Base-by-base conservation (phyloP, 306 rosid species). In the Amphicarpaea edgeworthii region DNA sequence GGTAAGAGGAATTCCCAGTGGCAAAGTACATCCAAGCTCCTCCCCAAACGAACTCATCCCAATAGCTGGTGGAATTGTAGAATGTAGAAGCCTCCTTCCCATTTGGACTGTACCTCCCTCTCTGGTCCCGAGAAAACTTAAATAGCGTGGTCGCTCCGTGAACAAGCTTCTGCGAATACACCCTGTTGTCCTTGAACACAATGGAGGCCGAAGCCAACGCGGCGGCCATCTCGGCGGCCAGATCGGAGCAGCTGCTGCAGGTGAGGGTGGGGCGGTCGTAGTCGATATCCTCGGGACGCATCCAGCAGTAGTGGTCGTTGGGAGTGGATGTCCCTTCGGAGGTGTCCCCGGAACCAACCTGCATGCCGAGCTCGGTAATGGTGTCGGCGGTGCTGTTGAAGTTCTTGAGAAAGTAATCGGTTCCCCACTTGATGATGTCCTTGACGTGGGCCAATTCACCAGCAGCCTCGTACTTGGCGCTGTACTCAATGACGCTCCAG, bases 21-120 rank as follows among this genome's bases (percentile, higher is more conserved):
- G 97, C 97, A 82, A 83, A 92, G 61, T 92, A 92, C 87, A 92
- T 77, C 97, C 97, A 92, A 68, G 97, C 90, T 17, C 93, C 97
- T 65, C 95, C 93, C 97, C 97, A 92, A 15, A 92, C 70, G 6
- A 80, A 91, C 63, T 91, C 93, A 77, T 88, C 96, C 91, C 93
- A 90, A 37, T 90, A 90, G 19, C 76, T 49, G 6, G 87, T 75
- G 12, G 96, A 90, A 58, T 90, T 88, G 53, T 90, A 90, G 82
- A 90, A 88, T 2, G 5, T 1, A 6, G 93, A 55, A 42, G 93
- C 89, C 42, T 90, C 96, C 0, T 19, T 20, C 21, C 75, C 53
- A 0, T 30, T 30, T 30, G 68, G 9, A 81, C 88, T 91, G 70
- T 91, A 85, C 45, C 83, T 70, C 5, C 90, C 93, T 68, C 91